Evolutionary conservation across 1,139 yeast genomes (phyloP), one percentile per base, ranked within the genome.

Genomic region (Saccharomyces hybrid): DNA sequence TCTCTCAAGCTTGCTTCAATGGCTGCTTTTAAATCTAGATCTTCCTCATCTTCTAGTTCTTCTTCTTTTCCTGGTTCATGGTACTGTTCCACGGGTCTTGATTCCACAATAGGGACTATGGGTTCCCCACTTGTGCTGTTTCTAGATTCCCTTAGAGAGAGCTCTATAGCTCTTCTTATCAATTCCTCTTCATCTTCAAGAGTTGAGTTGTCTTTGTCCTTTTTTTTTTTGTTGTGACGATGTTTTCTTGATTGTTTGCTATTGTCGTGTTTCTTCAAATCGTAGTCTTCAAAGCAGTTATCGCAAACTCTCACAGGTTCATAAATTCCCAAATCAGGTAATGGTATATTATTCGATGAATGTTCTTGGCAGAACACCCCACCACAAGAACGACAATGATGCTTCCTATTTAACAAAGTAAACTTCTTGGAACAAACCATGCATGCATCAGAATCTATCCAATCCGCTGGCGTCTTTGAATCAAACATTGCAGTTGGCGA

Each of bases 371-470:
- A 85, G 65, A 80, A 93, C 0, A 89, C 97, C 0, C 97, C 97
- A 27, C 99, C 99, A 72, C 99, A 93, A 52, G 96, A 87, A 54
- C 99, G 79, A 69, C 99, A 93, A 71, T 93, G 99, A 70, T 93
- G 99, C 68, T 93, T 90, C 64, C 99, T 78, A 68, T 88, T 90
- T 60, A 91, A 75, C 70, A 91, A 80, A 1, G 95, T 78, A 65
- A 93, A 93, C 13, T 85, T 75, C 42, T 78, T 82, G 54, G 95
- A 90, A 64, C 98, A 89, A 56, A 88, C 83, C 98, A 95, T 91
- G 70, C 99, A 93, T 11, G 88, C 89, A 64, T 90, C 96, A 14
- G 90, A 85, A 66, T 95, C 99, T 26, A 88, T 84, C 99, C 99
- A 93, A 63, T 91, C 98, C 0, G 99, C 99, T 3, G 99, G 97